Evolutionary conservation across 2,329 filamentous ascomycete species (phyloP).

Genomic region (Aspergillus aculeatus): DNA sequence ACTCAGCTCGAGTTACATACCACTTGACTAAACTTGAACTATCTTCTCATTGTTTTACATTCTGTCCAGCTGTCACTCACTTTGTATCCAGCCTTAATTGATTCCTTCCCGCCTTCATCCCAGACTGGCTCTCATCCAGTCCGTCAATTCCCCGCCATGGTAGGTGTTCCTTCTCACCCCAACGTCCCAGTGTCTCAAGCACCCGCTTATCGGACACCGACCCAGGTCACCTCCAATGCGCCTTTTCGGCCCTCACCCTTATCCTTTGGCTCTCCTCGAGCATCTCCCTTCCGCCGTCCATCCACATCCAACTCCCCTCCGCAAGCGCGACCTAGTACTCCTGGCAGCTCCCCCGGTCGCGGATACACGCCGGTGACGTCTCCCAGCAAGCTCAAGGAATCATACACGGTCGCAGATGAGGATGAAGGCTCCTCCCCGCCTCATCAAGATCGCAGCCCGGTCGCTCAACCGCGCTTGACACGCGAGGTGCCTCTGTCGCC

Average conservation of each 20-base stretch:
- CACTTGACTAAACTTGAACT: no score
- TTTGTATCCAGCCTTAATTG: neutral
- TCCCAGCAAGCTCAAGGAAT: constrained; percentile 49
- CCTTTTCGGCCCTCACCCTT: constrained; percentile 70
- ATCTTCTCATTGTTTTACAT: no score
- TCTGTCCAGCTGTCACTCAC: neutral
- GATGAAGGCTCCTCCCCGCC: constrained; percentile 31
- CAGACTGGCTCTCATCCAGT: neutral
- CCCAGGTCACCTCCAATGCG: constrained; percentile 49
- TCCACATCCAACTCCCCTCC: constrained; percentile 64
- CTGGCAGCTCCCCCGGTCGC: constrained; percentile 47
- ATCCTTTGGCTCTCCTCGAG: constrained; percentile 68
- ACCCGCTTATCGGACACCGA: neutral
- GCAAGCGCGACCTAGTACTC: constrained; percentile 49
- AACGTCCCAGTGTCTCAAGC: neutral
- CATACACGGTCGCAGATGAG: constrained; percentile 43
- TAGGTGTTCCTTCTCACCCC: constrained; percentile 7
- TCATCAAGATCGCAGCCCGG: constrained; percentile 28
- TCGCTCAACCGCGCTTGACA: constrained; percentile 35
- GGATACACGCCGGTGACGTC: constrained; percentile 45
- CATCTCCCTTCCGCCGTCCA: constrained; percentile 67
- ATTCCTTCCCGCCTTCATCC: neutral
- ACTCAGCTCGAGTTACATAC: neutral
- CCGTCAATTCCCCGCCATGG: constrained; percentile 18
- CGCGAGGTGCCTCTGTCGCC: constrained; percentile 42